Evolutionary conservation across 495 filamentous ascomycete species (phyloP), one percentile per base, ranked within the genome.

Genomic region (Trichoderma gamsii): DNA sequence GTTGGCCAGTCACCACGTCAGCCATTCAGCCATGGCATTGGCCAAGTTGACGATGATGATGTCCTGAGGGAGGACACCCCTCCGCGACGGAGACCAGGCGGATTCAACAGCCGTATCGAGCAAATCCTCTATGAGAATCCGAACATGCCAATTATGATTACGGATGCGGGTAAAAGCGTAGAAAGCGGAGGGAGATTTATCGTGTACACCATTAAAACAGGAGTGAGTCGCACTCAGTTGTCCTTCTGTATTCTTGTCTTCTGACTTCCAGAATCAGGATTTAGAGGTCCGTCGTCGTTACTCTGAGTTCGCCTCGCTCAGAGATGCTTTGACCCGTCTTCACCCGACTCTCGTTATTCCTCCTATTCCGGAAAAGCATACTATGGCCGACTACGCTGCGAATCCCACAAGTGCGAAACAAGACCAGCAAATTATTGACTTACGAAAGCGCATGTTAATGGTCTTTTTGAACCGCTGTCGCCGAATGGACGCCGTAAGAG

Each of bases 321-420:
- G 95, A 69, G 89, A 92, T 72, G 93, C 93, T 2, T 85, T 99
- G 21, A 90, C 92, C 25, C 89, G 90, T 69, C 82, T 99, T 67
- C 96, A 98, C 72, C 95, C 95, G 1, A 97, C 95, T 3, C 85
- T 98, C 43, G 88, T 99, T 70, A 90, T 99, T 66, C 95, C 95
- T 0, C 95, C 95, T 2, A 99, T 99, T 70, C 95, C 95, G 11
- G 95, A 99, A 79, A 99, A 99, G 76, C 95, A 98, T 75, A 92
- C 92, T 66, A 94, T 98, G 89, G 94, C 95, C 63, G 95, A 99
- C 74, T 99, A 99, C 76, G 95, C 95, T 29, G 93, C 96, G 23
- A 97, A 97, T 71, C 95, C 95, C 0, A 97, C 95, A 38, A 97
- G 93, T 75, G 95, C 95, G 35, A 99, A 97, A 77, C 95, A 98